phyloP scores from a whole-genome alignment of 352 stramenopile genomes.

The Plasmopara muralis region DNA sequence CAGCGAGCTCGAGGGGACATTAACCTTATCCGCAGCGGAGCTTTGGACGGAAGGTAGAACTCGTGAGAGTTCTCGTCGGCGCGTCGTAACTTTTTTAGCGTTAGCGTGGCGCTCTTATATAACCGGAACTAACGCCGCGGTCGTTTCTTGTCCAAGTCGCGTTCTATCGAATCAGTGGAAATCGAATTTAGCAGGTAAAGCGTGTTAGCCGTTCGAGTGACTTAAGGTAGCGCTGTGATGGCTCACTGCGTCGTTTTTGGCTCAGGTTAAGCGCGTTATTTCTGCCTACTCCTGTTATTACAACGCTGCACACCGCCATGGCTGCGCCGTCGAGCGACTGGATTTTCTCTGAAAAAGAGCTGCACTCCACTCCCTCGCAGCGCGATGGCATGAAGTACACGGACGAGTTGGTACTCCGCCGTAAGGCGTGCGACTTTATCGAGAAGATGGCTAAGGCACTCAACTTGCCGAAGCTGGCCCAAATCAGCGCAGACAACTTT shows the following conservation, averaged over 20 bases:
- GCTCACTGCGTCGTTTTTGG: slow-evolving; percentile 3
- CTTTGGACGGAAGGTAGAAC: slow-evolving; percentile 14
- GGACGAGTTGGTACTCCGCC: slow-evolving; percentile 64
- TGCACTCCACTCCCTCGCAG: slow-evolving; percentile 57
- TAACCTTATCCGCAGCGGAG: slow-evolving; percentile 8
- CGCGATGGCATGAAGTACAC: slow-evolving; percentile 69
- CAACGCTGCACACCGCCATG: slow-evolving; percentile 7
- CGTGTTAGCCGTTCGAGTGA: not conserved
- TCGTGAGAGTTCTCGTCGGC: slow-evolving; percentile 6
- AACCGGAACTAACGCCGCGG: not conserved
- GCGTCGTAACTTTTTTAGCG: slow-evolving; percentile 13
- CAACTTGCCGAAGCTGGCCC: slow-evolving; percentile 72
- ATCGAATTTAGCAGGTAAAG: slow-evolving; percentile 24
- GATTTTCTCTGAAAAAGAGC: slow-evolving; percentile 71
- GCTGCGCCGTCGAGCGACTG: slow-evolving; percentile 44
- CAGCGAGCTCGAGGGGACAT: slow-evolving; percentile 16
- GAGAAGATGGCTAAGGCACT: slow-evolving; percentile 79
- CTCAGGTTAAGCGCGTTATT: not conserved
- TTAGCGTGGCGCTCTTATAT: slow-evolving; percentile 9
- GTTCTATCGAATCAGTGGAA: slow-evolving; percentile 16
- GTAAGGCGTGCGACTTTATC: slow-evolving; percentile 78
- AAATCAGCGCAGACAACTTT: slow-evolving; percentile 80
- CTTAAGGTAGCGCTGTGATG: slow-evolving; percentile 2
- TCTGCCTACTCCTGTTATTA: not conserved
- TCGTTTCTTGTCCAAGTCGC: slow-evolving; percentile 10